These are phyloP conservation scores for Mucor sp. DNA, from an alignment of 371 early-diverging fungal genomes.

Conservation along the genomic window DNA sequence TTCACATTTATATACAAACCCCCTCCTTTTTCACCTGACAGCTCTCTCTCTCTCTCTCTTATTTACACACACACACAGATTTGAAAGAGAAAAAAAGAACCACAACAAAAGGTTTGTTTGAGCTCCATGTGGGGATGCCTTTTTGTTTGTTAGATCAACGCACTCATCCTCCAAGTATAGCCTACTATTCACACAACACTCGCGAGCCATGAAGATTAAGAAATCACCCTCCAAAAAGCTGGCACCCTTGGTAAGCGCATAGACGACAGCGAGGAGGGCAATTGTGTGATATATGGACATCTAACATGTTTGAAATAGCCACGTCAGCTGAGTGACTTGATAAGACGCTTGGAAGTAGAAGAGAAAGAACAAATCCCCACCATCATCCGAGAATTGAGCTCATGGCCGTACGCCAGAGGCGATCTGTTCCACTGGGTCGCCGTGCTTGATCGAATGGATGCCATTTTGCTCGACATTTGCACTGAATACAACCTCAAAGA, in stretches of 20 bases:
- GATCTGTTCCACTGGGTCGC: slow-evolving; percentile 95
- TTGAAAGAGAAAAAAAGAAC: not conserved
- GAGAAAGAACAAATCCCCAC: slow-evolving; percentile 60
- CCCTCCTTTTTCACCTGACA: not conserved
- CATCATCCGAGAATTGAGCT: slow-evolving; percentile 47
- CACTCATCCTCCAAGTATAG: too few relatives aligned
- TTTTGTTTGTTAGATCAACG: too few relatives aligned
- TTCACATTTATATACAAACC: not conserved
- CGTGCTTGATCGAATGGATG: slow-evolving; percentile 92
- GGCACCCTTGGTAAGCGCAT: slow-evolving; percentile 10
- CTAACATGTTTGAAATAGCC: slow-evolving; percentile 40
- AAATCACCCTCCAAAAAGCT: slow-evolving; percentile 15
- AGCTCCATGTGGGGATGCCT: not conserved
- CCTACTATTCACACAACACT: not conserved
- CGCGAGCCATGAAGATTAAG: slow-evolving; percentile 18
- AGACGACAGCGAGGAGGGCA: too few relatives aligned
- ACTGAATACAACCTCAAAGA: slow-evolving; percentile 64
- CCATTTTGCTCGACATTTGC: slow-evolving; percentile 69
- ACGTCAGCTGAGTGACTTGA: slow-evolving; percentile 56
- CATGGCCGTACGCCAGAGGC: slow-evolving; percentile 85
- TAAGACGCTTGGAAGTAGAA: slow-evolving; percentile 56
- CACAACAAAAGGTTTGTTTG: not conserved
- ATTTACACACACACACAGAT: not conserved
- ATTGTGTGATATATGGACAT: not conserved
- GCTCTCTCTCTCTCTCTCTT: too few relatives aligned